Evolutionary conservation across 805 yeast genomes (phyloP).

Genomic region (Blastobotrys terrestris): DNA sequence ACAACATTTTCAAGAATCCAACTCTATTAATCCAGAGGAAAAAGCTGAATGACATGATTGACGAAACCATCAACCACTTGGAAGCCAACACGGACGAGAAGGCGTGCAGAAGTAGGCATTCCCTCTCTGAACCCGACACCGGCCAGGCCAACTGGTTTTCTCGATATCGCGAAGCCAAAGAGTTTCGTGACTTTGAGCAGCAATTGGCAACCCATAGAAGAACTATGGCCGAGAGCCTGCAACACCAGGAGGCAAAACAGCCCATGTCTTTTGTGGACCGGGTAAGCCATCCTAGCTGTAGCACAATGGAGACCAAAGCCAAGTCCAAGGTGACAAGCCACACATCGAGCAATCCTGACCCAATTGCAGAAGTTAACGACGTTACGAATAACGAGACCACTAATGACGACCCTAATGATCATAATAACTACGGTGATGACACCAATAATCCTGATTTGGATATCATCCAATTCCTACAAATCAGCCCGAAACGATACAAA

Average conservation of each 20-base stretch:
- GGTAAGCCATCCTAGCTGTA: too few relatives aligned
- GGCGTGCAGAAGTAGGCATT: background rate
- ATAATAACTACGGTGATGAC: background rate
- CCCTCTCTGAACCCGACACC: background rate
- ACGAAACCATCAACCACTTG: background rate
- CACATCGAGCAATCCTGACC: background rate
- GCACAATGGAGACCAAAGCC: background rate
- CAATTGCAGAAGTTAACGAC: background rate
- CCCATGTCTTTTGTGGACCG: background rate
- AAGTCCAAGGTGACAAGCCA: background rate
- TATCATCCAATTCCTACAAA: background rate
- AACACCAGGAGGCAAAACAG: background rate
- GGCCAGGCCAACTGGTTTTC: background rate
- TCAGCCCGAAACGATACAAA: background rate
- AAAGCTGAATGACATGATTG: background rate
- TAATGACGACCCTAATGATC: background rate
- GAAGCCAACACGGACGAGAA: background rate
- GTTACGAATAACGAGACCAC: background rate
- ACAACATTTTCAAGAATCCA: background rate
- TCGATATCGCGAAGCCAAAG: background rate
- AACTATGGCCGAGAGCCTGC: background rate
- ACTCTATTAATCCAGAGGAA: background rate
- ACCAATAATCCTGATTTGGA: background rate
- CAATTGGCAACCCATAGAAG: background rate
- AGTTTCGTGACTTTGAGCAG: background rate